Conservation (phyloP, 1,139 yeast genomes). For the Geotrichum phurueaensis region DNA sequence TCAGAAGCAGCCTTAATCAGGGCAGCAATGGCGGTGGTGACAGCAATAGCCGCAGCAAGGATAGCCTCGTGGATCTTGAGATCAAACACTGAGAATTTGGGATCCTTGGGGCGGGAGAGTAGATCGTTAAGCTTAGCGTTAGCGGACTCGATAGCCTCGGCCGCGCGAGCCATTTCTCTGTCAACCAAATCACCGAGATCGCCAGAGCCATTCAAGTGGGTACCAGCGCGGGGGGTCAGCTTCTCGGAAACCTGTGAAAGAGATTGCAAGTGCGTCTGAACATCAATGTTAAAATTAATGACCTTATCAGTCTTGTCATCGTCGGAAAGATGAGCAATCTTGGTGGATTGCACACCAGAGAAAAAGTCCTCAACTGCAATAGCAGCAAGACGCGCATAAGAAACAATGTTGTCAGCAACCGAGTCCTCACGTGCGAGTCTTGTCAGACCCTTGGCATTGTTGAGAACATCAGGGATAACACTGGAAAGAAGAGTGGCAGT, state of each 20-base stretch:
- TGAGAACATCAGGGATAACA: constrained; percentile 58
- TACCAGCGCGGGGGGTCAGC: constrained; percentile 45
- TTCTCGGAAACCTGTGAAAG: constrained; percentile 53
- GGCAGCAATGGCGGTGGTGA: constrained; percentile 70
- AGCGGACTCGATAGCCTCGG: constrained; percentile 62
- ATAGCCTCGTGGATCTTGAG: constrained; percentile 73
- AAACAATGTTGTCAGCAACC: constrained; percentile 49
- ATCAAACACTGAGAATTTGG: constrained; percentile 53
- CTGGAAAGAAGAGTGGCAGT: constrained; percentile 63
- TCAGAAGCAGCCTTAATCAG: constrained; percentile 74
- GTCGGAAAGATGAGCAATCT: constrained; percentile 44
- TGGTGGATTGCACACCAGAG: constrained; percentile 50
- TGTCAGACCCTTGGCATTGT: constrained; percentile 65
- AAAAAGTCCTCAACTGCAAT: constrained; percentile 59
- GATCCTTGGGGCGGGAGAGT: constrained; percentile 46
- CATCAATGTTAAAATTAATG: constrained; percentile 65
- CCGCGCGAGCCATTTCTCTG: constrained; percentile 65
- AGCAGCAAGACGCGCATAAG: constrained; percentile 53
- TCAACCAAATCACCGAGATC: constrained; percentile 69
- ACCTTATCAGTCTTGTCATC: constrained; percentile 74
- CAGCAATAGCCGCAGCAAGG: constrained; percentile 67
- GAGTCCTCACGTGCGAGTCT: constrained; percentile 47
- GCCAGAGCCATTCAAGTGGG: constrained; percentile 45
- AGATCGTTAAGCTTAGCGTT: constrained; percentile 53
- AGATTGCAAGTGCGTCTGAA: constrained; percentile 64